Evolutionary conservation across 768 basidiomycete genomes (phyloP).

Genomic region (Coprinopsis marcescibilis): DNA sequence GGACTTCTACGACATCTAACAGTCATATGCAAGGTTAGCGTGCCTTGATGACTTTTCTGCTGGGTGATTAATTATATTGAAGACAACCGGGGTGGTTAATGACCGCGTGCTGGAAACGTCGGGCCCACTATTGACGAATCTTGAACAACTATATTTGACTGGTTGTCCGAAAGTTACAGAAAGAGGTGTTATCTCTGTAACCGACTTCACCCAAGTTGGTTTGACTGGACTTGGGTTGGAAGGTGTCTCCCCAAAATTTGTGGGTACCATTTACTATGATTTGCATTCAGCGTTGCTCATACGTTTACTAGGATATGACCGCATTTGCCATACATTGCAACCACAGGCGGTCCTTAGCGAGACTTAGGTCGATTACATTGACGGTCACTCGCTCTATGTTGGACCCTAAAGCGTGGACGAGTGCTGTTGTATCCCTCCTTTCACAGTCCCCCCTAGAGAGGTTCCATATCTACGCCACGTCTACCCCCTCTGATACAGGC

Average conservation of each 20-base stretch:
- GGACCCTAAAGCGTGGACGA: constrained; percentile 37
- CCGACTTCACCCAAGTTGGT: constrained; percentile 39
- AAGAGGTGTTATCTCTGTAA: constrained; percentile 45
- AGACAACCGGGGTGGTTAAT: constrained; percentile 56
- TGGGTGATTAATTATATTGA: not conserved
- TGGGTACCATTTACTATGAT: constrained; percentile 21
- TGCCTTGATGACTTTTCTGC: not conserved
- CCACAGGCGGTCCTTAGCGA: constrained; percentile 29
- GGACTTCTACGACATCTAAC: constrained; percentile 50
- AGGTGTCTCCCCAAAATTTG: constrained; percentile 55
- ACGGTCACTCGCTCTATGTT: constrained; percentile 27
- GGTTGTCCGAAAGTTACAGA: constrained; percentile 71
- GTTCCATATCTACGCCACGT: constrained; percentile 59
- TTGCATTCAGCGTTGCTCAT: not conserved
- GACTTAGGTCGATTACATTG: constrained; percentile 48
- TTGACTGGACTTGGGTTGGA: constrained; percentile 56
- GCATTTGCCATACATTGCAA: constrained; percentile 36
- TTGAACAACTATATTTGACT: constrained; percentile 55
- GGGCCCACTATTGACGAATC: constrained; percentile 39
- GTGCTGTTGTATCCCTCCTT: constrained; percentile 37
- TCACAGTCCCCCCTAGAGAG: constrained; percentile 41
- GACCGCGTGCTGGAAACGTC: constrained; percentile 48
- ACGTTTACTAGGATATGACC: constrained; percentile 43
- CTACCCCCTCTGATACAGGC: constrained; percentile 20
- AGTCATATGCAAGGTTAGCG: constrained; percentile 62